A percentile compares a stretch with the other conserved stretches of the same genome.
phyloP scores from a whole-genome alignment of 495 filamentous ascomycete species.

The Neurospora terricola region DNA sequence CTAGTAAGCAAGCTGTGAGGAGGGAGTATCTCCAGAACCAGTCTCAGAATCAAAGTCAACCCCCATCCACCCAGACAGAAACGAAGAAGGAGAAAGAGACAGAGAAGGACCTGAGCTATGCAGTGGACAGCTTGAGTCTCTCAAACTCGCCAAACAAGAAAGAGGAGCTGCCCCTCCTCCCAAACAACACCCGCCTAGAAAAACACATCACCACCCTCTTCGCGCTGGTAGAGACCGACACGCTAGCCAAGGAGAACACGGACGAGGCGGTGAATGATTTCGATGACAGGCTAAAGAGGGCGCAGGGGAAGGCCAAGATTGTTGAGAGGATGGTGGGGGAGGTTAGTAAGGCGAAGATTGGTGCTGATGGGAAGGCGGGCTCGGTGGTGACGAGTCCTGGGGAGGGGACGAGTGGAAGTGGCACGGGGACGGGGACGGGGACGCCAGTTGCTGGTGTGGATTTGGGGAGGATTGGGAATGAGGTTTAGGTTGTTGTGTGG shows the following conservation, averaged over 20 bases:
- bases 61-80: constrained; percentile 13
- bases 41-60: background rate
- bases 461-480: background rate
- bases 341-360: constrained; percentile 3
- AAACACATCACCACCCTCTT: constrained; percentile 65
- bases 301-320: constrained; percentile 68
- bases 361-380: too few species aligned
- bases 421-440: background rate
- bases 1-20: too few species aligned
- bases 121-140: background rate
- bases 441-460: background rate
- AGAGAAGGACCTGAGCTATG: background rate
- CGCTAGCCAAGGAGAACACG: constrained; percentile 63
- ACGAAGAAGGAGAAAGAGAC: background rate
- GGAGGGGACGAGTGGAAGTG: background rate
- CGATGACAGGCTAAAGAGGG: constrained; percentile 73
- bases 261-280: constrained; percentile 80
- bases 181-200: constrained; percentile 51
- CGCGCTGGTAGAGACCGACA: constrained; percentile 71
- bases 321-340: constrained; percentile 67
- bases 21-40: too few species aligned
- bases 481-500: background rate
- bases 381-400: background rate
- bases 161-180: constrained; percentile 23
- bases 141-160: too few species aligned